phyloP scores from a whole-genome alignment of 148 eudicot species.

The Vaccinium macrocarpon region DNA sequence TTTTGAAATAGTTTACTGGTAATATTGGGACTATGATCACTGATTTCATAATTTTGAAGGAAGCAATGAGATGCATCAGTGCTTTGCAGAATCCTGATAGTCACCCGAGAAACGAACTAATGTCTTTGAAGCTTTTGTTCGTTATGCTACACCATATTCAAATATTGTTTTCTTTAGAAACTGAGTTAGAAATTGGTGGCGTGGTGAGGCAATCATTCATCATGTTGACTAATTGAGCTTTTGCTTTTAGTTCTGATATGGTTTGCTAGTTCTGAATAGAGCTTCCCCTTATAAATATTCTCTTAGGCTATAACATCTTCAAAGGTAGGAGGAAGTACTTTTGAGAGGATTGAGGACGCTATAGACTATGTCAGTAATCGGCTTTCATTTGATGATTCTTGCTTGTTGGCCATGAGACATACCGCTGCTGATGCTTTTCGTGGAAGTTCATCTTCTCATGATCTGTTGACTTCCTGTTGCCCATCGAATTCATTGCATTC shows the following conservation, averaged over 20 bases:
- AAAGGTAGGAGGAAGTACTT: conserved; percentile 36
- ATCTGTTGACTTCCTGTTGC: conserved; percentile 27
- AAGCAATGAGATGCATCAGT: no score
- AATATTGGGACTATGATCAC: no score
- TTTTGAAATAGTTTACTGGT: no score
- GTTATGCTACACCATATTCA: not conserved
- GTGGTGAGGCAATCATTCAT: not conserved
- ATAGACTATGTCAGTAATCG: conserved; percentile 39
- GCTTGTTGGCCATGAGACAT: conserved; percentile 26
- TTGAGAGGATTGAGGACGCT: conserved; percentile 41
- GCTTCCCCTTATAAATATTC: conserved; percentile 13
- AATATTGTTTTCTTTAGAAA: not conserved
- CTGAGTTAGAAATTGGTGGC: not conserved
- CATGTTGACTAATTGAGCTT: no score
- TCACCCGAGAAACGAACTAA: no score
- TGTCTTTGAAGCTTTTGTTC: not conserved
- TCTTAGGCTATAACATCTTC: conserved; percentile 67
- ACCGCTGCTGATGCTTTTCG: conserved; percentile 24
- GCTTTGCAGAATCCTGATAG: no score
- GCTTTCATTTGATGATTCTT: conserved; percentile 54
- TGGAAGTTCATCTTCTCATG: conserved; percentile 29
- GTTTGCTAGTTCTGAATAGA: conserved; percentile 2
- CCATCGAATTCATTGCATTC: conserved; percentile 34
- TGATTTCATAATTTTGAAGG: no score
- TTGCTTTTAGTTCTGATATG: not conserved